Evolutionary conservation across 352 stramenopile species (phyloP).

Genomic region (Pythium angustatum): DNA sequence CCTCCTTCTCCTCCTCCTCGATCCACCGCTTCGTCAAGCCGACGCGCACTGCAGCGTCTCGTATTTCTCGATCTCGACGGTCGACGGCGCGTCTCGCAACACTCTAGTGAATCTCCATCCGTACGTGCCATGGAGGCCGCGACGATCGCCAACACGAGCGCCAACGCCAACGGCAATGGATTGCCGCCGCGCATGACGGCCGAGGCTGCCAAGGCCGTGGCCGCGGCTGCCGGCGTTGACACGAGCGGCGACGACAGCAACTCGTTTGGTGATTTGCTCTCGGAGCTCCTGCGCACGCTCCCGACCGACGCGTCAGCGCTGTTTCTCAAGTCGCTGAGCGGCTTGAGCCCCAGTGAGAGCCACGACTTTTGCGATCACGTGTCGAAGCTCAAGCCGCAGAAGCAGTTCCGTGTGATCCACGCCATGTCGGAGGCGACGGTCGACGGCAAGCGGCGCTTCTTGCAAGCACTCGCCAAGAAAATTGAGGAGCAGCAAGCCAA

Average conservation of each 20-base stretch:
- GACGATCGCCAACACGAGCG: not conserved
- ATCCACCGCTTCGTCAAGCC: not conserved
- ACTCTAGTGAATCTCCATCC: not conserved
- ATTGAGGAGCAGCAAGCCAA: slow-evolving; percentile 67
- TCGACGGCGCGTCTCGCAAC: slow-evolving; percentile 9
- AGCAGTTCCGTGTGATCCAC: slow-evolving; percentile 86
- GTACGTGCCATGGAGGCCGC: slow-evolving; percentile 25
- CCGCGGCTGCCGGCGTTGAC: slow-evolving; percentile 21
- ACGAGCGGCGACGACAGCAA: slow-evolving; percentile 32
- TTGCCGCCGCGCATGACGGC: slow-evolving; percentile 20
- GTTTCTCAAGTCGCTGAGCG: slow-evolving; percentile 78
- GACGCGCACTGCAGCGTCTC: not conserved
- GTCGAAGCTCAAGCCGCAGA: slow-evolving; percentile 68
- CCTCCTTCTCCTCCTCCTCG: not conserved
- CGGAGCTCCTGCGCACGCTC: slow-evolving; percentile 71
- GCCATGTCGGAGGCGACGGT: slow-evolving; percentile 79
- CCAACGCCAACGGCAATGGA: not conserved
- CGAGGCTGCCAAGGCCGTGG: slow-evolving; percentile 27
- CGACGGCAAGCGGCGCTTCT: slow-evolving; percentile 80
- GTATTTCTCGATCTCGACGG: slow-evolving; percentile 20
- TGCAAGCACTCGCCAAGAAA: slow-evolving; percentile 68
- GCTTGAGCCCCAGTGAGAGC: slow-evolving; percentile 68
- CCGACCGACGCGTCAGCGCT: slow-evolving; percentile 67
- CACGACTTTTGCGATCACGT: slow-evolving; percentile 80
- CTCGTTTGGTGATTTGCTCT: slow-evolving; percentile 75